A percentile compares a stretch with the other conserved stretches of the same genome.
Evolutionary conservation across 73 alveolate species (phyloP).

Genomic region (Uronychia setigera): DNA sequence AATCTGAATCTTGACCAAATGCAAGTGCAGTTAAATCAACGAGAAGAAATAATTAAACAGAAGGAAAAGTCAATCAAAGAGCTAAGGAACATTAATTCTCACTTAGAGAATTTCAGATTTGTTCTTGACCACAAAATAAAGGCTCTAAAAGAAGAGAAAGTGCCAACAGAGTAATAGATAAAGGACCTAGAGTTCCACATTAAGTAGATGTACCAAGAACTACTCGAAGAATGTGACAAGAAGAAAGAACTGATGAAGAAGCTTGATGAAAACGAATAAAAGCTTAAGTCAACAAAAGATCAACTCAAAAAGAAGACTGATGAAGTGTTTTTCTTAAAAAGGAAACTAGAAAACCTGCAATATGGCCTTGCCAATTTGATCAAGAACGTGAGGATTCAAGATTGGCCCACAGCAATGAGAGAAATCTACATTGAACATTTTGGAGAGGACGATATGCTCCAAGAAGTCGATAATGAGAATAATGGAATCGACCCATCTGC

Average conservation of each 20-base stretch:
- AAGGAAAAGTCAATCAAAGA: slow-evolving; percentile 67
- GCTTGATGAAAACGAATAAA: slow-evolving; percentile 47
- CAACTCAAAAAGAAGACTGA: slow-evolving; percentile 39
- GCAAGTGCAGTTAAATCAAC: slow-evolving; percentile 52
- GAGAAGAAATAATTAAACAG: slow-evolving; percentile 66
- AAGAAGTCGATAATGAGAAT: not conserved
- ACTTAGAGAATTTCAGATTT: slow-evolving; percentile 68
- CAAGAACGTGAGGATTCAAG: slow-evolving; percentile 23
- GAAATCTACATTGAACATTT: slow-evolving; percentile 34
- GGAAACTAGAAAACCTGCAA: slow-evolving; percentile 45
- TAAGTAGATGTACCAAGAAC: slow-evolving; percentile 62
- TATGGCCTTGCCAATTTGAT: slow-evolving; percentile 32
- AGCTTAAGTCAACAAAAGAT: slow-evolving; percentile 38
- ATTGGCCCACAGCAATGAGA: slow-evolving; percentile 49
- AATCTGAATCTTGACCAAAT: slow-evolving; percentile 42
- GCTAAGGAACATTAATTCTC: slow-evolving; percentile 57
- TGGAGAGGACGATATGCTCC: slow-evolving; percentile 19
- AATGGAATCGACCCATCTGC: slow-evolving; percentile 36
- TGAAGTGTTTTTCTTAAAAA: slow-evolving; percentile 55
- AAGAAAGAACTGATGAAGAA: slow-evolving; percentile 53
- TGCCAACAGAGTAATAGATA: slow-evolving; percentile 71
- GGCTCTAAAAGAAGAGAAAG: slow-evolving; percentile 66
- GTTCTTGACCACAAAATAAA: slow-evolving; percentile 70
- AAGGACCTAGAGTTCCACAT: slow-evolving; percentile 60
- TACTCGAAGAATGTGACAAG: slow-evolving; percentile 67